Evolutionary conservation across 345 rosid genomes (phyloP), one percentile per base, ranked within the genome.

Genomic region (Murraya paniculata): DNA sequence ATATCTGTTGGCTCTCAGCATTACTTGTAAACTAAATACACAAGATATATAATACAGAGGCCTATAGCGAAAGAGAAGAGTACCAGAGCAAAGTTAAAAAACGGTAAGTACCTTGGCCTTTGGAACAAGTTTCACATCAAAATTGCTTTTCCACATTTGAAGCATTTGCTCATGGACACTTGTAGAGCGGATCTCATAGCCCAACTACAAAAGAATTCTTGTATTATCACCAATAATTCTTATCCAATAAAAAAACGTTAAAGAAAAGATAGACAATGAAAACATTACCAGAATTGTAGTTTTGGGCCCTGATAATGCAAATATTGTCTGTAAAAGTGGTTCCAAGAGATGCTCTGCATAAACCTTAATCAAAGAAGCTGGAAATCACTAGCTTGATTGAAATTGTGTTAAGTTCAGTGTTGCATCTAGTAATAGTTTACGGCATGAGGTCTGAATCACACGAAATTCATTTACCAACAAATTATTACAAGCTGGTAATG

Each of bases 341-440:
- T 88, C 96, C 90, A 95, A 76, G 65, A 95, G 94, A 88, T 95
- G 97, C 90, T 95, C 99, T 18, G 93, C 86, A 83, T 93, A 95
- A 74, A 93, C 98, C 99, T 93, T 80, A 35, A 71, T 48, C 62
- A 85, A 79, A 77, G 35, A 72, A 70, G 69, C 45, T 67, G 24
- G 66, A 82, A 68, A 50, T 85, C 59, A 85, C 77, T 81, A 55
- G 72, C 24, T 30, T 18, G 30, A 30, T 74, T 22, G 39, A 62
- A 39, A 24, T 62, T 1, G 36, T 65, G 45, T 18, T 27, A 45
- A 7, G 27, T 74, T 61, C 58, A 22, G 35, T 45, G 21, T 27
- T 22, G 22, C 6, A 69, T 45, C 36, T 62, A 22, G 0, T 41
- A 24, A 39, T 41, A 14, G 13, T 68, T 69, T 45, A 27, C 14